Percentiles rank a stretch among this genome's conserved stretches.
phyloP scores from a whole-genome alignment of 2,329 filamentous ascomycete genomes.

The Diaporthe velutina region DNA sequence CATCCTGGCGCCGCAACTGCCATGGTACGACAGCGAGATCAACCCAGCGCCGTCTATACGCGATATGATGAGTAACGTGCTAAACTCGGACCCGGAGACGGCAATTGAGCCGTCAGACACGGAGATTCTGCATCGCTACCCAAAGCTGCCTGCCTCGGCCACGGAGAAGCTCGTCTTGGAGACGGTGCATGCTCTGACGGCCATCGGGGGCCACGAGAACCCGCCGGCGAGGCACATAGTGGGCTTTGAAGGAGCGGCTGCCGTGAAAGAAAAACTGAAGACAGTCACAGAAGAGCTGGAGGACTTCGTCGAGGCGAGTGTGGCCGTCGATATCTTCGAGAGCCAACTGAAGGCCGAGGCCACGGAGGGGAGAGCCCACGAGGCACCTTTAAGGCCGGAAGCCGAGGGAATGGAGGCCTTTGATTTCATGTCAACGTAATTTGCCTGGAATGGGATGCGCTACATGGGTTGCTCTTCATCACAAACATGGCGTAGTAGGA shows the following conservation, averaged over 20 bases:
- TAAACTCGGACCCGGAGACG: conserved; percentile 82
- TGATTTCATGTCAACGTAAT: conserved; percentile 30
- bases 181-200: conserved; percentile 90
- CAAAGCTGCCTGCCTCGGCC: conserved; percentile 76
- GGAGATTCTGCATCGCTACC: conserved; percentile 76
- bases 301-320: conserved; percentile 92
- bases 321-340: conserved; percentile 82
- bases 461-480: background rate
- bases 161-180: conserved; percentile 84
- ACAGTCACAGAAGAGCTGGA: conserved; percentile 96
- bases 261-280: conserved; percentile 96
- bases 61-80: conserved; percentile 83
- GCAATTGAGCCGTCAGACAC: conserved; percentile 51
- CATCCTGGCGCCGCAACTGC: conserved; percentile 83
- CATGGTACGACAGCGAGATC: conserved; percentile 71
- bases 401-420: conserved; percentile 21
- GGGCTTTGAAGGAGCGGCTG: conserved; percentile 86
- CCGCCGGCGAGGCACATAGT: conserved; percentile 95
- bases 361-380: conserved; percentile 53
- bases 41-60: conserved; percentile 85
- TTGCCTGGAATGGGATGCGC: background rate
- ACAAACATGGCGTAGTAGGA: background rate
- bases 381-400: conserved; percentile 41
- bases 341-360: conserved; percentile 67
- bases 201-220: conserved; percentile 96